Evolutionary conservation across 2,329 filamentous ascomycete genomes (phyloP), one percentile per base, ranked within the genome.

Genomic region (Paradendryphiella salina): DNA sequence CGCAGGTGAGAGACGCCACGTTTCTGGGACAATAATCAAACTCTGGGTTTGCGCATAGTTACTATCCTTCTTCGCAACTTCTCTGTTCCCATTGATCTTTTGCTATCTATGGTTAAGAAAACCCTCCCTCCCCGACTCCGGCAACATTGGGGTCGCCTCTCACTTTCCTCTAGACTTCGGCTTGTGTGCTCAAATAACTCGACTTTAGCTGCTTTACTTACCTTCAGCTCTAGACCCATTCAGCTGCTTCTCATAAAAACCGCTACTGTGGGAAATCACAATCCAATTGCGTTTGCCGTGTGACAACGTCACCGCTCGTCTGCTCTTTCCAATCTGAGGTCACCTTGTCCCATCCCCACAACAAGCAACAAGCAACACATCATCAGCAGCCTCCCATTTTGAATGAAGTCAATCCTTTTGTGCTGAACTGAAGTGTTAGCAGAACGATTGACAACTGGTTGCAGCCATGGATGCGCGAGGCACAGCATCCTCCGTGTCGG

Each of bases 241-340:
- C 31, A 33, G 4, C 31, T n/a, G 13, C 10, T 33, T 33, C 31
- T n/a, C 31, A 33, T 14, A 10, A n/a, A 33, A n/a, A 9, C 31
- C 23, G 23, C 23, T 26, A 26, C 7, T 10, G 5, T 26, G 23
- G 8, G 23, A 26, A 26, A 10, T 6, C 6, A 26, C 23, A 9
- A 10, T 26, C 23, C 23, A 26, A 2, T 9, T 23, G 20, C 21
- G 13, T 17, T 29, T 46, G 26, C 36, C 2, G n/a, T n/a, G 15
- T n/a, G 4, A 10, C 7, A 13, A 38, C 34, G 38, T 26, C 40
- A 48, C 31, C 35, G 37, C 26, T 28, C 14, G 42, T 51, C 34
- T 42, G 35, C 46, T 51, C 43, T 18, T 51, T 50, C 29, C 42
- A 41, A 36, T 15, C 36, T 15, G 18, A 18, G n/a, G 9, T 55